Percentiles rank a stretch among this genome's conserved stretches.
Conservation (phyloP, 805 yeast species). For the Diddensiella santjacobensis region DNA sequence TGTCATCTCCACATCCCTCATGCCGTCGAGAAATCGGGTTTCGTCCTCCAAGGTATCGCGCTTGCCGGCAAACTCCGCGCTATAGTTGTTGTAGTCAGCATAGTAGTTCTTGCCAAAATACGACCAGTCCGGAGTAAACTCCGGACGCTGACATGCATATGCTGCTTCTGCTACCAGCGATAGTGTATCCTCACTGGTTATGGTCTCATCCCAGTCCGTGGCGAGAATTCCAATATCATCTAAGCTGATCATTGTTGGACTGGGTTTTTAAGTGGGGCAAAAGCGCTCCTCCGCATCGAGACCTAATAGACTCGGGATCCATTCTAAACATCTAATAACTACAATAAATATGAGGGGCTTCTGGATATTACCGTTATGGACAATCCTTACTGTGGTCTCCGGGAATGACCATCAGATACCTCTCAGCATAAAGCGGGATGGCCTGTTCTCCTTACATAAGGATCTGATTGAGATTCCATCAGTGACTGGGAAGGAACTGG, state of each 20-base stretch:
- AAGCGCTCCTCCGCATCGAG: too few relatives aligned
- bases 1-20: slow-evolving; percentile 44
- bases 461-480: slow-evolving; percentile 37
- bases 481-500: slow-evolving; percentile 30
- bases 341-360: too few relatives aligned
- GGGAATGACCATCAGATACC: too few relatives aligned
- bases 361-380: too few relatives aligned
- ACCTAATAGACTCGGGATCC: too few relatives aligned
- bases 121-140: slow-evolving; percentile 38
- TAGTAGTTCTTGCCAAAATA: slow-evolving; percentile 45
- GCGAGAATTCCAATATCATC: slow-evolving; percentile 32
- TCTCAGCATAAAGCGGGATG: neutral
- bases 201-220: slow-evolving; percentile 67
- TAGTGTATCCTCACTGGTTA: slow-evolving; percentile 54
- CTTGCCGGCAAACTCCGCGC: slow-evolving; percentile 28
- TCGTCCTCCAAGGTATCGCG: slow-evolving; percentile 41
- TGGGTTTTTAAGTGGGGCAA: neutral
- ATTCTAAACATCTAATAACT: too few relatives aligned
- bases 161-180: slow-evolving; percentile 48
- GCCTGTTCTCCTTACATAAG: slow-evolving; percentile 30
- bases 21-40: slow-evolving; percentile 42
- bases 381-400: too few relatives aligned
- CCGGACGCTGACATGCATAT: slow-evolving; percentile 35
- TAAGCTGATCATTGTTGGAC: neutral
- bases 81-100: slow-evolving; percentile 36